Evolutionary conservation across 176 grass and related monocot species (phyloP), one percentile per base, ranked within the genome.

Genomic region (Hordeum marinum): DNA sequence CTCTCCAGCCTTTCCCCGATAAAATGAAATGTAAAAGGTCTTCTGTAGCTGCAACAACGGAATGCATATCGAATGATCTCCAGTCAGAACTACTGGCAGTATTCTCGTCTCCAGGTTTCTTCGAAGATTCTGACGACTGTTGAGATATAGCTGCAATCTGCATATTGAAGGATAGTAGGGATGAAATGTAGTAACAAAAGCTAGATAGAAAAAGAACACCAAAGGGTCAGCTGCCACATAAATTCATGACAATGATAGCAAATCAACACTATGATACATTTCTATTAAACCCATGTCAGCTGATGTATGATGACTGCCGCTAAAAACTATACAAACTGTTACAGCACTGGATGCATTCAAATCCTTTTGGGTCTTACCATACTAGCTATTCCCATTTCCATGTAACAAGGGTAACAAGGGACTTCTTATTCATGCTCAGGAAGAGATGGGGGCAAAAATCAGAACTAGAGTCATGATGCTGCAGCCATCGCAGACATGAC

Each of bases 21-120:
- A 98, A 87, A 86, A 98, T 90, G 80, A 98, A 98, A 66, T 69
- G 32, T 79, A 98, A 83, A 50, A 98, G 85, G 82, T 98, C 96
- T 87, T 98, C 96, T 88, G 96, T 98, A 24, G 93, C 89, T 68
- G 91, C 89, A 87, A 98, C 86, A 36, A 98, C 96, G 27, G 96
- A 93, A 78, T 89, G 93, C 87, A 95, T 98, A 77, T 98, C 93
- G 59, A 98, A 95, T 27, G 87, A 93, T 91, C 94, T 93, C 95
- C 91, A 95, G 9, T 37, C 80, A 20, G 71, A 79, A 60, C 68
- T 82, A 40, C 69, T 60, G 26, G 69, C 76, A 83, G 75, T 57
- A 66, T 78, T 88, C 24, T 78, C 75, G 78, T 84, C 87, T 83
- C 46, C 42, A 57, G 64, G 64, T 88, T 90, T 84, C 34, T 82